Base-by-base conservation (phyloP, 257 asterid genomes). In the Linaria vulgaris region DNA sequence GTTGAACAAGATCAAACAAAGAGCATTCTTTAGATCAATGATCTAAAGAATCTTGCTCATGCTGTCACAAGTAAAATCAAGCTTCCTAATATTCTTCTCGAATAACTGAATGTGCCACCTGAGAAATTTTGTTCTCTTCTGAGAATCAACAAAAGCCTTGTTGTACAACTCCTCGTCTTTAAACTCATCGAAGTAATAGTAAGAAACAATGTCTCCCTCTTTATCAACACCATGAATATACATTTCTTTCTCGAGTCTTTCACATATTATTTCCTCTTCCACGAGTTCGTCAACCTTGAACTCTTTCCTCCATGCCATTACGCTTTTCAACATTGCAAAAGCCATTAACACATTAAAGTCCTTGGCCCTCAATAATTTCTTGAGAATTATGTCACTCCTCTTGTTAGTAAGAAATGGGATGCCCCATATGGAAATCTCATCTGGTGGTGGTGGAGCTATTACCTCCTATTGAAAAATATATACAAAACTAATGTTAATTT, bases 261-360 rank as follows among this genome's bases (percentile, higher is more conserved):
- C 68, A 0, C 76, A 72, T 0, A 69, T 45, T 5, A 63, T 66
- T 45, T 76, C 83, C 24, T 82, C 91, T 15, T 72, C 80, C 62
- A 82, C 3, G 6, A 86, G 16, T 23, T 76, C 67, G 10, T 84
- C 92, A 1, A 82, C 72, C 22, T 80, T 77, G 81, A 87, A 87
- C 22, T 82, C 84, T 12, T 71, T 82, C 21, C 95, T 71, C 95
- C 95, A 87, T 8, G 88, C 66, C 12, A 87, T 80, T 12, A 84
- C 91, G 22, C 67, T 82, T 62, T 84, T 87, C 16, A 87, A 76
- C 95, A 87, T 87, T 51, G 73, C 6, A 16, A 82, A 78, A 6
- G 96, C 87, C 4, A 85, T 91, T 59, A 83, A 83, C 43, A 81
- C 88, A 68, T 81, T 81, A 31, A 88, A 88, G 39, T 88, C 94